phyloP scores from a whole-genome alignment of 2,329 filamentous ascomycete genomes.

The Lasiodiplodia sp. region DNA sequence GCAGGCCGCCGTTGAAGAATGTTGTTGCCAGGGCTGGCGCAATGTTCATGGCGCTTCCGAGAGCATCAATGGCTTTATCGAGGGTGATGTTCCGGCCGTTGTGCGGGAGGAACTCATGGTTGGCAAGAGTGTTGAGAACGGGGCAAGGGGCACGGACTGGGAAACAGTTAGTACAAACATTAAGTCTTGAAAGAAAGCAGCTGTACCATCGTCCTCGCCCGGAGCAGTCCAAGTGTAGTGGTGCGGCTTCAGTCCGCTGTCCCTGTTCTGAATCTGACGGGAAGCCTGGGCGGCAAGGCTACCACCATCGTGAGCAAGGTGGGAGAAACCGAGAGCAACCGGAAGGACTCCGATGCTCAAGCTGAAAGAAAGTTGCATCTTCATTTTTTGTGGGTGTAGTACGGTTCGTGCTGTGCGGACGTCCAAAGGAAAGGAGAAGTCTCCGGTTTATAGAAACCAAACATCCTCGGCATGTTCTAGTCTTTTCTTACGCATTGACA shows the following conservation, averaged over 20 bases:
- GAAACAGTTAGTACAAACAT: not conserved
- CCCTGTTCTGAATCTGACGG: not conserved
- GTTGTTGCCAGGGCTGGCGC: slow-evolving; percentile 39
- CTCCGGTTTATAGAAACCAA: too few relatives aligned
- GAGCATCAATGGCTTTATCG: slow-evolving; percentile 37
- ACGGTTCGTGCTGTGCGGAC: too few relatives aligned
- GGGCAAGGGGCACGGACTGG: slow-evolving; percentile 42
- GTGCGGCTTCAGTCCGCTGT: not conserved
- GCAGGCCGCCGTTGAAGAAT: slow-evolving; percentile 36
- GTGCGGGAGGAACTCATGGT: slow-evolving; percentile 44
- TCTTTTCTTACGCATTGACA: too few relatives aligned
- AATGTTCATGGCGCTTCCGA: slow-evolving; percentile 43
- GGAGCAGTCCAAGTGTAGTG: slow-evolving; percentile 3
- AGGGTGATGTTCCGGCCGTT: slow-evolving; percentile 43
- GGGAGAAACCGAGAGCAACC: not conserved
- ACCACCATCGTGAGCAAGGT: not conserved
- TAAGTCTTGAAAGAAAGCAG: too few relatives aligned
- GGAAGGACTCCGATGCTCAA: not conserved
- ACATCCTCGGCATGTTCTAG: too few relatives aligned
- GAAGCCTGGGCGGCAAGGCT: too few relatives aligned
- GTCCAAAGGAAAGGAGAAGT: too few relatives aligned
- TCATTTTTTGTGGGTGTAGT: not conserved
- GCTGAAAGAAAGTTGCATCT: not conserved
- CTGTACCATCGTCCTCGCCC: not conserved
- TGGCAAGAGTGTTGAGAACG: slow-evolving; percentile 44